Percentiles rank a stretch among this genome's conserved stretches.
These are phyloP conservation scores for Sindora glabra DNA, from an alignment of 306 rosid species.

Conservation along the genomic window DNA sequence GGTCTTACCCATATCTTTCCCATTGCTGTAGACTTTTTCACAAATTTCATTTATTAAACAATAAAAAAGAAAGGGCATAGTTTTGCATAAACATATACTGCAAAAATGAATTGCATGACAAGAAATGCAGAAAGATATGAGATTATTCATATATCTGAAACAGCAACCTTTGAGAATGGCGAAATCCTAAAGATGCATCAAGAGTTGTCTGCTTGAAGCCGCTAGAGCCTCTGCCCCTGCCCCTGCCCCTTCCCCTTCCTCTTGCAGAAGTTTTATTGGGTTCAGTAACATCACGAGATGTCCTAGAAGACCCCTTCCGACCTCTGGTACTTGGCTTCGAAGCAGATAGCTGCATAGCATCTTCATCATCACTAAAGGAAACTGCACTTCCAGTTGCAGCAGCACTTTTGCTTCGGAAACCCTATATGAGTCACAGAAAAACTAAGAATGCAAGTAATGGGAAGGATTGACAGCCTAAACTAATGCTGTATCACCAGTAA, in stretches of 20 bases:
- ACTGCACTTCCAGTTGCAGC: constrained; percentile 54
- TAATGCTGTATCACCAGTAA: background rate
- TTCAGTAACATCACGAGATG: constrained; percentile 32
- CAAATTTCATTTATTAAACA: no score
- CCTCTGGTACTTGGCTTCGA: constrained; percentile 66
- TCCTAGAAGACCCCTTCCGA: constrained; percentile 44
- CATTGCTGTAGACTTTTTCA: no score
- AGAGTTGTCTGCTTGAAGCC: constrained; percentile 85
- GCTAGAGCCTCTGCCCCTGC: constrained; percentile 38
- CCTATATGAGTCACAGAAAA: constrained; percentile 33
- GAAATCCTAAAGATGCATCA: constrained; percentile 76
- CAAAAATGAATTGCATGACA: no score
- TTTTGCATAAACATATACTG: no score
- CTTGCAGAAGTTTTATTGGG: constrained; percentile 41
- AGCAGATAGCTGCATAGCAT: constrained; percentile 40
- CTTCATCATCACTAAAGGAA: constrained; percentile 94
- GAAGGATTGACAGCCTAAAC: background rate
- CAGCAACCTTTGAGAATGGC: constrained; percentile 64
- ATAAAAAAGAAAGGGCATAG: no score
- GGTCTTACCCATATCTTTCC: background rate
- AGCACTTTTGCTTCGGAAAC: constrained; percentile 46
- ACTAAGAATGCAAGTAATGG: constrained; percentile 11
- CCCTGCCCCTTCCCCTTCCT: constrained; percentile 85
- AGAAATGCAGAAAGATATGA: background rate
- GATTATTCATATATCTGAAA: constrained; percentile 9